phyloP scores from a whole-genome alignment of 1,284 basidiomycete genomes.

The Marasmius fiardii region DNA sequence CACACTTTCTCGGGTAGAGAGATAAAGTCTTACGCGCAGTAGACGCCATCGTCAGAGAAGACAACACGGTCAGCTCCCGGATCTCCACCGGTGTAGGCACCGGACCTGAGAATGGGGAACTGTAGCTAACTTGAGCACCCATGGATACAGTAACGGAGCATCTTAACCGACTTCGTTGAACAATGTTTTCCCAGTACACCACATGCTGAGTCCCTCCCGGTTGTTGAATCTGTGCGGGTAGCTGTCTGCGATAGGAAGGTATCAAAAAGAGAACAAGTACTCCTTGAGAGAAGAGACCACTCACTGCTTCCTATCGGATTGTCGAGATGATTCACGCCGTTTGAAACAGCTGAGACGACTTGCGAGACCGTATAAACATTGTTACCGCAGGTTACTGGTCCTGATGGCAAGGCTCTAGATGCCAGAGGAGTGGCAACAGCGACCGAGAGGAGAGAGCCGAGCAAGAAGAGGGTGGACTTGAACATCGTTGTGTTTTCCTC shows the following conservation, averaged over 20 bases:
- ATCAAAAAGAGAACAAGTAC: background rate
- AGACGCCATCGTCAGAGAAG: constrained; percentile 21
- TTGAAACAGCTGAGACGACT: constrained; percentile 16
- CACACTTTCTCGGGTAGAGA: background rate
- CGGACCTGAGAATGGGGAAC: constrained; percentile 20
- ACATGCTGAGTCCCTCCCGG: constrained; percentile 19
- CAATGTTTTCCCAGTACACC: constrained; percentile 16
- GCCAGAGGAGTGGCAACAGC: constrained; percentile 11
- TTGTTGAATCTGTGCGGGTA: constrained; percentile 21
- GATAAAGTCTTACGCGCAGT: constrained; percentile 22
- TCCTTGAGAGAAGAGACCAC: background rate
- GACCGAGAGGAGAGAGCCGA: constrained; percentile 7
- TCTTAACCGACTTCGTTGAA: constrained; percentile 9
- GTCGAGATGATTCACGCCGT: constrained; percentile 15
- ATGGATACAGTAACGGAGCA: background rate
- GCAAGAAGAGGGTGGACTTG: constrained; percentile 9
- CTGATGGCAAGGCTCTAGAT: constrained; percentile 17
- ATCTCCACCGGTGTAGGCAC: constrained; percentile 20
- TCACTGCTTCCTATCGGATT: constrained; percentile 16
- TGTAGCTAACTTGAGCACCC: background rate
- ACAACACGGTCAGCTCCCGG: constrained; percentile 25
- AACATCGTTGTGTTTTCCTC: background rate
- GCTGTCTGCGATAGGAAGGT: constrained; percentile 11
- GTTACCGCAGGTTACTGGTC: constrained; percentile 20
- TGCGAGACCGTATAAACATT: constrained; percentile 16